Base-by-base conservation (phyloP, 2,329 filamentous ascomycete species). In the Aspergillus thermomutatus region DNA sequence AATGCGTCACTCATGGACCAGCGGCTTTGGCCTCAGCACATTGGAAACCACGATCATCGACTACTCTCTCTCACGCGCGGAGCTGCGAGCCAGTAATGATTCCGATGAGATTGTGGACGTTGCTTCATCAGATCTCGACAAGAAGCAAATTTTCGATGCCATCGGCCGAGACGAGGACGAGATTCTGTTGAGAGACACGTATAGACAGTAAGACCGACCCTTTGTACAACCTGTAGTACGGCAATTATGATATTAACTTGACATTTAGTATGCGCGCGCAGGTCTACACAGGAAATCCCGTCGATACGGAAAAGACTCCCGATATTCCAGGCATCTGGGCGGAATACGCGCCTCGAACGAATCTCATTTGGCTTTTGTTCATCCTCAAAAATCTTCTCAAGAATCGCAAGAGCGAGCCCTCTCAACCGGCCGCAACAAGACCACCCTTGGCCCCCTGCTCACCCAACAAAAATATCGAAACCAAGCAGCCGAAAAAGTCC, bases 11-110 rank as follows among this genome's bases (percentile, higher is more conserved):
- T 59, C 66, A n/a, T 70, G 70, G 19, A 66, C 69, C 1, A 71
- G 79, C 56, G 73, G 73, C 21, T 73, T 86, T 25, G 78, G 79
- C 2, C 77, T 83, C 55, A 83, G 82, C 14, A 76, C 77, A 1
- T 71, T 87, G 3, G 82, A 86, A 62, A 84, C 84, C 1, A 87
- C 86, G 0, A 79, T 88, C 25, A 88, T 88, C 62, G 86, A 88
- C 68, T 88, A 88, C 69, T 87, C 86, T 1, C 79, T 88, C 37
- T 87, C 85, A 1, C 81, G 86, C n/a, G 84, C 83, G 1, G 77
- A 80, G 25, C 73, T 87, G 56, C 52, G 64, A 7, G 47, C 63
- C 9, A 63, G 60, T 9, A 63, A 69, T 48, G 64, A 69, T 14
- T 43, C 61, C 0, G 56, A 65, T 37, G 60, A 64, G n/a, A 50